Evolutionary conservation across 257 asterid genomes (phyloP).

Genomic region (Solanum ahanhuiri): DNA sequence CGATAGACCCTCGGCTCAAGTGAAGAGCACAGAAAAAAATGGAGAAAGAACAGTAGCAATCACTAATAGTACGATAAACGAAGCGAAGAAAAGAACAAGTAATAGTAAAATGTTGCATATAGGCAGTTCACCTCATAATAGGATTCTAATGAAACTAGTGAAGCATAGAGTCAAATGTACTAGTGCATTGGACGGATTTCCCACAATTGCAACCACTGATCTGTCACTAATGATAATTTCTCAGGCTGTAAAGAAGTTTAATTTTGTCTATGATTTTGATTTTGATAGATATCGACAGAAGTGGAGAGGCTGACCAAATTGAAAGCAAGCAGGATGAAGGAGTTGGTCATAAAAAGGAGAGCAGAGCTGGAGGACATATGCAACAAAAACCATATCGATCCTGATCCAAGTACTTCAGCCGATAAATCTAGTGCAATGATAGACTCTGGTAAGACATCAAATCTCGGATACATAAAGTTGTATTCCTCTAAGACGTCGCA

Average conservation of each 20-base stretch:
- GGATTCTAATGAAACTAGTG: background rate
- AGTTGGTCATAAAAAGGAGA: conserved; percentile 8
- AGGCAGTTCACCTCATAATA: background rate
- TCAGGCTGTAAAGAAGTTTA: background rate
- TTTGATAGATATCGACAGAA: conserved; percentile 5
- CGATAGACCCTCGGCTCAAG: background rate
- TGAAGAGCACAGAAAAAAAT: background rate
- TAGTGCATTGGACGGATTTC: background rate
- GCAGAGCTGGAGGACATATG: conserved; percentile 10
- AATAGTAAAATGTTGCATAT: background rate
- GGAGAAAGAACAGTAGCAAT: background rate
- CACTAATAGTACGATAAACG: background rate
- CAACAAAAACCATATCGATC: conserved; percentile 1
- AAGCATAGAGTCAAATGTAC: background rate
- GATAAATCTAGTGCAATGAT: conserved; percentile 7
- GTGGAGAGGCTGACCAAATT: conserved; percentile 1
- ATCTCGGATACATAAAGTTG: background rate
- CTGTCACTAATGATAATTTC: background rate
- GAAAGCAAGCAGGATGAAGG: conserved; percentile 14
- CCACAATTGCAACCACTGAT: background rate
- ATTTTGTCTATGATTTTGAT: background rate
- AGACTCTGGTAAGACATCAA: conserved; percentile 3
- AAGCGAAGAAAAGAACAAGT: background rate
- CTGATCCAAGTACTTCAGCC: conserved; percentile 3
- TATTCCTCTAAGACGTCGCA: background rate